Base-by-base conservation (phyloP, 2,329 filamentous ascomycete species). In the Ambrosiella xylebori region DNA sequence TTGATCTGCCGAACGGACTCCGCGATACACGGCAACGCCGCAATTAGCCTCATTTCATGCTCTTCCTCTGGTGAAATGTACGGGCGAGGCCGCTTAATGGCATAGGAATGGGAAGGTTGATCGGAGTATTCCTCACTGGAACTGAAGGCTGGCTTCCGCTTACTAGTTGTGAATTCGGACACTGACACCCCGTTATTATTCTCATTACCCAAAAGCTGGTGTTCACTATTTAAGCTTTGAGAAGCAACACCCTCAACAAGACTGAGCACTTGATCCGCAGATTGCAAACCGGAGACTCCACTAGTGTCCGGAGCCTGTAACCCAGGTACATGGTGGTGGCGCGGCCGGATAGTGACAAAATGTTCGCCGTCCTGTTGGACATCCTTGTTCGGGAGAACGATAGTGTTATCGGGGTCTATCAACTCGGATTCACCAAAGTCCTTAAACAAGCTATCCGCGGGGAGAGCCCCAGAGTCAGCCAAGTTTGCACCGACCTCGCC, bases 1-100 rank as follows among this genome's bases (percentile, higher is more conserved):
- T 83, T 78, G 45, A 82, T 78, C 62, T 78, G 76, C 27, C 80
- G 74, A n/a, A 72, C 73, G 0, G 77, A 79, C 37, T 73, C 70
- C 17, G 72, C 71, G 54, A 80, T 71, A 19, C 74, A 73, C 17
- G 78, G 75, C 2, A 82, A 68, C 36, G 71, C 69, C 1, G 71
- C 73, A 44, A 79, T 68, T 12, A 80, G 66, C 41, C 66, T 69
- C 54, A 70, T 71, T 59, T 80, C 76, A 38, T 71, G 69, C 11
- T 69, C 65, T 17, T 70, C 66, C 6, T 67, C 62, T 12, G 69
- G 57, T 2, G 65, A 62, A 15, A 72, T 70, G 15, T 73, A 65
- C 45, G 72, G 69, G 61, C 77, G 77, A 13, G 80, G 68, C 62
- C 77, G 70, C 65, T 82, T 82, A 65, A 80, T 74, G 0, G 70